Evolutionary conservation across 208 protist genomes (phyloP), one percentile per base, ranked within the genome.

Genomic region (Eutreptiella sp.): DNA sequence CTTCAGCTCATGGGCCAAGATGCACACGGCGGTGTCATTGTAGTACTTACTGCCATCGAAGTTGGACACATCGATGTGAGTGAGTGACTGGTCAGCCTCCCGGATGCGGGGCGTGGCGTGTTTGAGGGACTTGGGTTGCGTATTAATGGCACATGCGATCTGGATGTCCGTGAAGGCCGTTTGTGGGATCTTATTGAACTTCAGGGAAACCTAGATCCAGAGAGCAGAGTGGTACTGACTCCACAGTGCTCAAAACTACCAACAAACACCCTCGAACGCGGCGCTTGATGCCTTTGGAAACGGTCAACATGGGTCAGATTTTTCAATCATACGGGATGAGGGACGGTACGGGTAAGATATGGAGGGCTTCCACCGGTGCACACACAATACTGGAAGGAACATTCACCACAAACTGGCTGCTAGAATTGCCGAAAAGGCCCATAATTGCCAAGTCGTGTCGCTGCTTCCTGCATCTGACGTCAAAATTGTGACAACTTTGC

Each of bases 61-160:
- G 26, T 65, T 65, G 45, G 41, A 47, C 5, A 91, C 63, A 26
- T 84, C 65, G 5, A 89, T 53, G 27, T 75, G 72, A 1, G 27
- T 63, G 27, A 88, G 50, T 2, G 65, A 73, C 1, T 23, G 42
- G 62, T 87, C 79, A 27, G 65, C 65, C 54, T 73, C 74, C n/a
- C 63, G 53, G 16, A 91, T 62, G 16, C 71, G 70, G 53, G 85
- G 86, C 29, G 75, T 71, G 1, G 76, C 57, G 28, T 39, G 62
- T 61, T 91, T 91, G 19, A 87, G 47, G 19, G 67, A 46, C 23
- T 43, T 59, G 28, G 80, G 66, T 35, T 89, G 80, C 16, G 75
- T 76, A 47, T 91, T 91, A 0, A 91, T 48, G 36, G 75, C 66
- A 41, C 77, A 84, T 31, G 79, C 79, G 33, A 64, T 47, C 36